phyloP scores from a whole-genome alignment of 495 filamentous ascomycete species.

The Penicillium canescens region DNA sequence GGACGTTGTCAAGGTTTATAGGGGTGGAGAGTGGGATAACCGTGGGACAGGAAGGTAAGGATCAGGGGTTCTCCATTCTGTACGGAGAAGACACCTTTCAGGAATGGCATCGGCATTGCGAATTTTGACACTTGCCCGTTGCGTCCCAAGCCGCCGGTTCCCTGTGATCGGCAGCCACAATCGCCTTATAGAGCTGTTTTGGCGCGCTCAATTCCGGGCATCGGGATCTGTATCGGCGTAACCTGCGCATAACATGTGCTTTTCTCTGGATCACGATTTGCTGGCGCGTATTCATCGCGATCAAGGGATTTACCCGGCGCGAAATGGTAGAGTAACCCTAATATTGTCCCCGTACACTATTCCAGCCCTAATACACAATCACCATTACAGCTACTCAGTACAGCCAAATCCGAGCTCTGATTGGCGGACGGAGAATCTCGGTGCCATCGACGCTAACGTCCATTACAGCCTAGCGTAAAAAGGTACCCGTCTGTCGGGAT shows the following conservation, averaged over 20 bases:
- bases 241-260: not conserved
- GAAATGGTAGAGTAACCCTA: too few species aligned
- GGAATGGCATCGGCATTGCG: too few species aligned
- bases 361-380: too few species aligned
- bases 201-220: conserved; percentile 11
- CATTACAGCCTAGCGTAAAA: not conserved
- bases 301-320: too few species aligned
- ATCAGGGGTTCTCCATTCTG: not conserved
- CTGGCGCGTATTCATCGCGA: too few species aligned
- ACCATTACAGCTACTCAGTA: conserved; percentile 1
- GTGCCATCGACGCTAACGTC: conserved; percentile 15
- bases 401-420: conserved; percentile 6
- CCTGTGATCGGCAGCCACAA: conserved; percentile 20
- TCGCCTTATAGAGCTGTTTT: conserved; percentile 13
- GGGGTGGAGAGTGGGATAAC: not conserved
- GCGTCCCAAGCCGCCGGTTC: conserved; percentile 24
- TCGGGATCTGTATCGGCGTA: not conserved
- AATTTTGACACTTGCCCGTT: conserved; percentile 13
- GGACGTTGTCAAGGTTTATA: not conserved
- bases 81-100: not conserved
- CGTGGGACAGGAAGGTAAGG: not conserved
- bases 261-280: not conserved
- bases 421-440: conserved; percentile 42
- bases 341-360: too few species aligned
- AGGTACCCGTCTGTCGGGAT: conserved; percentile 33